These are phyloP conservation scores for Silene uniflora DNA, from an alignment of 148 eudicot species.

Conservation along the genomic window DNA sequence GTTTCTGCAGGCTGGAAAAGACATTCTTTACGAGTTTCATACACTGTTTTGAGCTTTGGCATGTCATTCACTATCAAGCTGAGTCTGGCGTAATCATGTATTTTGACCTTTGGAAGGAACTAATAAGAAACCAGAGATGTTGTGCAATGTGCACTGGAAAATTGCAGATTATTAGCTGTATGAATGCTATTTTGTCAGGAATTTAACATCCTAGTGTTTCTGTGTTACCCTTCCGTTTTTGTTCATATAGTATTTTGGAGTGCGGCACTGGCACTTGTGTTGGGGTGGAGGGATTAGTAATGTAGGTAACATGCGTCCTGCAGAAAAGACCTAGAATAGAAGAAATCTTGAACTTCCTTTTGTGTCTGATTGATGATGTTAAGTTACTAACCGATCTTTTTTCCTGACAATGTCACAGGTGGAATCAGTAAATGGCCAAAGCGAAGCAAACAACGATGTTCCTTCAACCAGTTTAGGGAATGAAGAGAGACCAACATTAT, in stretches of 20 bases:
- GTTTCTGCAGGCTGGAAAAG: too few species aligned
- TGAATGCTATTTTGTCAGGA: too few species aligned
- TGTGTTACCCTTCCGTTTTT: too few species aligned
- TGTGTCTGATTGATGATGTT: not conserved
- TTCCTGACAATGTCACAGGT: not conserved
- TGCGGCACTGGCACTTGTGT: not conserved
- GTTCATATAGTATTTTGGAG: too few species aligned
- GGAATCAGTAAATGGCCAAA: conserved; percentile 1
- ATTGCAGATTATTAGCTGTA: too few species aligned
- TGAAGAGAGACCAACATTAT: conserved; percentile 34
- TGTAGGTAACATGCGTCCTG: not conserved
- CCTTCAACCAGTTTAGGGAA: conserved; percentile 25
- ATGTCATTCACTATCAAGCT: not conserved
- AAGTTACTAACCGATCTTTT: not conserved
- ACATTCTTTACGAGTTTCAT: not conserved
- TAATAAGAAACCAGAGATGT: too few species aligned
- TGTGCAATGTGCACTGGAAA: too few species aligned
- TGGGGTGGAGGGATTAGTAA: not conserved
- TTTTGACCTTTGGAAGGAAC: too few species aligned
- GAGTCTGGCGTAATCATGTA: too few species aligned
- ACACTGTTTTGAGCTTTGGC: not conserved
- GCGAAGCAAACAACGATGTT: conserved; percentile 6
- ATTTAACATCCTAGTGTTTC: too few species aligned
- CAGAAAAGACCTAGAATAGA: not conserved
- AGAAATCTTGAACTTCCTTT: not conserved